Base-by-base conservation (phyloP, 805 yeast species). In the Wilhelminamyces savonicus region DNA sequence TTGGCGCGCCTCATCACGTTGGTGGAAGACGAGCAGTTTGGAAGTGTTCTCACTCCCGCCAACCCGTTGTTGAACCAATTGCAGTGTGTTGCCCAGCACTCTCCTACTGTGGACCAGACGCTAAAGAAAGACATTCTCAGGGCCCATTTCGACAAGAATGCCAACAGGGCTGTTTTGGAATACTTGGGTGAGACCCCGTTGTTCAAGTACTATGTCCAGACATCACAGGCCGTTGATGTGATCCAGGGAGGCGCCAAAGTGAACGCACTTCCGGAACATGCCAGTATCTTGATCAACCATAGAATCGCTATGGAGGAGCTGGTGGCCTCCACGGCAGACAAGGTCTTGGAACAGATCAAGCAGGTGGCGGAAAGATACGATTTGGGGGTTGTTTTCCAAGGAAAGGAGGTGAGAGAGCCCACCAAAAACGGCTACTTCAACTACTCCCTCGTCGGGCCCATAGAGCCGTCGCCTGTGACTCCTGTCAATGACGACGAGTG, bases 81-180 rank as follows among this genome's bases (percentile, higher is more conserved):
- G 40, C 78, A 78, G 46, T 83, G 94, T 54, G 43, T 71, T 32
- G 90, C 87, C 1, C 69, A 69, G 27, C 66, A 77, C 38, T 36
- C 40, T 26, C 35, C 41, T 16, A 43, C 40, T 18, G 20, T 54
- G 26, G 41, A 59, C 12, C 16, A 29, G 11, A 14, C 39, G 19
- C 34, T 50, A 17, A 52, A 44, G 24, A 55, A 54, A 34, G 42
- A 54, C 3, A 59, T 64, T 19, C 45, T 62, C 30, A 48, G 59
- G 30, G 61, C 67, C 3, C 62, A 55, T 1, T 51, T 32, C 34
- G 65, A 62, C 39, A 52, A 50, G 24, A 39, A 50, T 14, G 60
- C 68, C 22, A 62, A 59, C 35, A 32, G 44, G 17, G 37, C 44
- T 28, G 40, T 56, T 9, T 42, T 52, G 13, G 34, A 43, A 22